Percentiles rank a stretch among this genome's conserved stretches.
Conservation (phyloP, 208 protist genomes). For the Phytomonas francai region DNA sequence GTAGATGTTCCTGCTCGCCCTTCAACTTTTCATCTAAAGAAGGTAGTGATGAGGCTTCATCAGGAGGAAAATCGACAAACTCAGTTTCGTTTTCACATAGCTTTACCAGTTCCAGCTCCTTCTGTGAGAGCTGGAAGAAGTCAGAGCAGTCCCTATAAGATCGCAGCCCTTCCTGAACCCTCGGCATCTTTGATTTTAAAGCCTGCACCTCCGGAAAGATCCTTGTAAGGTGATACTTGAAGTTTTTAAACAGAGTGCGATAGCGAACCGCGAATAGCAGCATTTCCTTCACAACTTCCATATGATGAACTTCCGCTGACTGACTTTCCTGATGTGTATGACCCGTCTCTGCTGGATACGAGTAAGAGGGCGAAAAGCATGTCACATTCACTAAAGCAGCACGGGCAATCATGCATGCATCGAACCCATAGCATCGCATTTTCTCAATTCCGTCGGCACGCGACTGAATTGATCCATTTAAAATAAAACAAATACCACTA, state of each 20-base stretch:
- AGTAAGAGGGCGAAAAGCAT: conserved; percentile 49
- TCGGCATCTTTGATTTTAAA: conserved; percentile 54
- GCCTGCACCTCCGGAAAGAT: conserved; percentile 49
- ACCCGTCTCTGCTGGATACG: not conserved
- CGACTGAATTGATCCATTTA: conserved; percentile 58
- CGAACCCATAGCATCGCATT: conserved; percentile 51
- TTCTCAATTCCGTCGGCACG: conserved; percentile 35
- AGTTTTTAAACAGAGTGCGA: conserved; percentile 57
- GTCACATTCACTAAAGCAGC: conserved; percentile 92
- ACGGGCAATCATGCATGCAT: conserved; percentile 92
- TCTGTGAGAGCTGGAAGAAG: conserved; percentile 32
- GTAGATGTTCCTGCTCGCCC: not conserved
- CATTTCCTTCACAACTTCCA: conserved; percentile 32
- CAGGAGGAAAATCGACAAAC: conserved; percentile 15
- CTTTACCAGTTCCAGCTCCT: conserved; percentile 20
- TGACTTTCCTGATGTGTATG: not conserved
- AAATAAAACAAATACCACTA: conserved; percentile 45
- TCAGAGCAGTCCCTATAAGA: conserved; percentile 55
- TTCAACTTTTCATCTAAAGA: not conserved
- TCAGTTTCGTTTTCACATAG: conserved; percentile 20
- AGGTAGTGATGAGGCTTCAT: not conserved
- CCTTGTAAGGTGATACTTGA: conserved; percentile 88
- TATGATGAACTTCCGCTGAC: conserved; percentile 12
- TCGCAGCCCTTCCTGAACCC: conserved; percentile 39
- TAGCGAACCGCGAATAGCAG: conserved; percentile 53